These are phyloP conservation scores for Penicillium fimorum DNA, from an alignment of 495 filamentous ascomycete species.

Conservation along the genomic window DNA sequence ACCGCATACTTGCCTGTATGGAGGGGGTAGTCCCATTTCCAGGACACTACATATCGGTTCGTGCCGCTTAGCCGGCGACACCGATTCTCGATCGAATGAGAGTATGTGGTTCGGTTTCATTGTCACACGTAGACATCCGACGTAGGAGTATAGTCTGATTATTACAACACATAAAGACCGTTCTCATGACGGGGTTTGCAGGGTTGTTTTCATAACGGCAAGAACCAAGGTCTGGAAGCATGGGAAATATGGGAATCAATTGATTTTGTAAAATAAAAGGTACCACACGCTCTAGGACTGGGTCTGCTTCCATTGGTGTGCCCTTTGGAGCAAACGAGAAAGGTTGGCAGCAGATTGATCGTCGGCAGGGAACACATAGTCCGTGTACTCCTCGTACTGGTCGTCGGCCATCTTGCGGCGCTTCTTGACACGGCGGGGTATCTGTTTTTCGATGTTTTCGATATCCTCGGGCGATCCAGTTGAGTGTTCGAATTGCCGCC, in stretches of 20 bases:
- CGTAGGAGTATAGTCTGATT: not conserved
- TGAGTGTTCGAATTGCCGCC: slow-evolving; percentile 85
- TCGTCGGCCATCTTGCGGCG: slow-evolving; percentile 91
- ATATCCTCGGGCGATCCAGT: slow-evolving; percentile 77
- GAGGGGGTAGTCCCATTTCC: not conserved
- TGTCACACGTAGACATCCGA: not conserved
- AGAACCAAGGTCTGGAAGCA: not conserved
- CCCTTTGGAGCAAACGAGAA: slow-evolving; percentile 78
- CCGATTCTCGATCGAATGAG: not conserved
- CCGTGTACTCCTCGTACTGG: slow-evolving; percentile 94
- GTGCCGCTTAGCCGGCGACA: not conserved
- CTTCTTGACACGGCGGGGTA: slow-evolving; percentile 93
- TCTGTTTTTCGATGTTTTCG: slow-evolving; percentile 84
- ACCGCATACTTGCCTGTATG: not conserved
- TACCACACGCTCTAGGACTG: slow-evolving; percentile 15
- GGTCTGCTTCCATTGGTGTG: slow-evolving; percentile 82
- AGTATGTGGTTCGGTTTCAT: not conserved
- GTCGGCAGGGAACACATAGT: slow-evolving; percentile 96
- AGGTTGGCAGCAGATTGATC: slow-evolving; percentile 83
- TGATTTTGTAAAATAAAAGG: not conserved
- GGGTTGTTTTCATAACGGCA: not conserved
- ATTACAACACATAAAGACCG: slow-evolving; percentile 1
- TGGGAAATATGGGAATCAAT: not conserved
- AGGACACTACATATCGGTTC: not conserved
- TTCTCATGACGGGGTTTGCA: not conserved